Conservation (phyloP, 345 rosid species). For the Draba incana region DNA sequence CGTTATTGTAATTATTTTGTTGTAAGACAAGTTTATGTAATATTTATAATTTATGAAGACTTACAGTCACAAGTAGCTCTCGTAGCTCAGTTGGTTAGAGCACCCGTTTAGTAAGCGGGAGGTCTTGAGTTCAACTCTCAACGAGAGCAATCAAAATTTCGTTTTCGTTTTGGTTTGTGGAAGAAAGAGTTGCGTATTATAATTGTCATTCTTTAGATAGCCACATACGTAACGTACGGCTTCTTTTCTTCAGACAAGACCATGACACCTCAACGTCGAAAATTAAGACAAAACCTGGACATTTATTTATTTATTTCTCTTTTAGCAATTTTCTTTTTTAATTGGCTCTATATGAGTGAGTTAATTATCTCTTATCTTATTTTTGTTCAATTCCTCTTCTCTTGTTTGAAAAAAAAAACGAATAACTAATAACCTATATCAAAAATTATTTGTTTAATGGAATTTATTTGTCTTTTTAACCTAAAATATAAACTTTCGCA, state of each 20-base stretch:
- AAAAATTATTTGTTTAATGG: no score
- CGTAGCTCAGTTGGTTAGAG: constrained; percentile 99
- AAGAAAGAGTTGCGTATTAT: constrained; percentile 30
- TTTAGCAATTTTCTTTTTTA: background rate
- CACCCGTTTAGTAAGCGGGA: constrained; percentile 98
- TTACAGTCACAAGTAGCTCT: constrained; percentile 46
- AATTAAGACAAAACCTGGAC: no score
- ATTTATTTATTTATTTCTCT: background rate
- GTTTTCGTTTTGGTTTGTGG: background rate
- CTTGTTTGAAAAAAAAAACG: no score
- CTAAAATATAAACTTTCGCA: no score
- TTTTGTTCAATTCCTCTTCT: no score
- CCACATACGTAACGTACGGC: constrained; percentile 20
- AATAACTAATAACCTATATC: no score
- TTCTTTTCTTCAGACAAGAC: constrained; percentile 29
- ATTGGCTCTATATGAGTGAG: no score
- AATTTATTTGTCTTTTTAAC: no score
- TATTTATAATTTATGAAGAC: no score
- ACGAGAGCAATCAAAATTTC: constrained; percentile 54
- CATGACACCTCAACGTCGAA: constrained; percentile 20
- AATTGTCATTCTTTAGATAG: constrained; percentile 17
- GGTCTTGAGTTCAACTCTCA: constrained; percentile 99
- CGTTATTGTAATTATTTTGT: background rate
- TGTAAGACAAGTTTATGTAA: background rate
- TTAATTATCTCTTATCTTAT: no score